Evolutionary conservation across 176 grass and related monocot species (phyloP).

Genomic region (Miscanthus lutarioriparius): DNA sequence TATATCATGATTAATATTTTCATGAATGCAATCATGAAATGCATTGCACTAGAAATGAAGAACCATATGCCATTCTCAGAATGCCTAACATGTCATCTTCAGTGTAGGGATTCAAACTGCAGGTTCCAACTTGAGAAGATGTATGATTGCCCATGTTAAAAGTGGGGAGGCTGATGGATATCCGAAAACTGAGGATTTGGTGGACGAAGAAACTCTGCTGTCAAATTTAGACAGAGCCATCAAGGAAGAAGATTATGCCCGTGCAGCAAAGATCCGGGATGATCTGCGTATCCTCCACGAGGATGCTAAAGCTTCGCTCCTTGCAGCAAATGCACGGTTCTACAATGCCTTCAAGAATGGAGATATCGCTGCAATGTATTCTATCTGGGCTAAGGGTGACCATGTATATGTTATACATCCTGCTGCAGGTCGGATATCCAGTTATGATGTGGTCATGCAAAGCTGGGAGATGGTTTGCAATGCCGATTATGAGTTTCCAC

Average conservation of each 20-base stretch:
- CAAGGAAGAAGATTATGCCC: constrained; percentile 82
- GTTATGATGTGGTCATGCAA: constrained; percentile 76
- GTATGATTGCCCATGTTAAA: constrained; percentile 46
- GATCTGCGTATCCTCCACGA: constrained; percentile 67
- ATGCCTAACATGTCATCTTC: constrained; percentile 44
- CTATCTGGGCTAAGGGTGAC: constrained; percentile 73
- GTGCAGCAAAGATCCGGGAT: constrained; percentile 73
- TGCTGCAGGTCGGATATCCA: constrained; percentile 56
- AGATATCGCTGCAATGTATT: constrained; percentile 61
- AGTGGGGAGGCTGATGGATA: constrained; percentile 73
- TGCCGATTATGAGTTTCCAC: constrained; percentile 66
- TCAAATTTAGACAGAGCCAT: constrained; percentile 70
- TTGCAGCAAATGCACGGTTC: constrained; percentile 71
- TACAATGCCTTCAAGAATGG: constrained; percentile 76
- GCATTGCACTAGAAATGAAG: neutral
- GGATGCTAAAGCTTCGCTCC: constrained; percentile 66
- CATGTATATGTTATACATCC: constrained; percentile 82
- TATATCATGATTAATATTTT: neutral
- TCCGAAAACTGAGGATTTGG: constrained; percentile 41
- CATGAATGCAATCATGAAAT: neutral
- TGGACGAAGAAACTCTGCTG: constrained; percentile 76
- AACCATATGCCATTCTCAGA: neutral
- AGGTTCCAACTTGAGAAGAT: constrained; percentile 19
- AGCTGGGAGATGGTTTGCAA: constrained; percentile 82
- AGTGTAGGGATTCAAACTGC: constrained; percentile 64